phyloP scores from a whole-genome alignment of 2,329 filamentous ascomycete genomes.

The Thielaviopsis punctulata region DNA sequence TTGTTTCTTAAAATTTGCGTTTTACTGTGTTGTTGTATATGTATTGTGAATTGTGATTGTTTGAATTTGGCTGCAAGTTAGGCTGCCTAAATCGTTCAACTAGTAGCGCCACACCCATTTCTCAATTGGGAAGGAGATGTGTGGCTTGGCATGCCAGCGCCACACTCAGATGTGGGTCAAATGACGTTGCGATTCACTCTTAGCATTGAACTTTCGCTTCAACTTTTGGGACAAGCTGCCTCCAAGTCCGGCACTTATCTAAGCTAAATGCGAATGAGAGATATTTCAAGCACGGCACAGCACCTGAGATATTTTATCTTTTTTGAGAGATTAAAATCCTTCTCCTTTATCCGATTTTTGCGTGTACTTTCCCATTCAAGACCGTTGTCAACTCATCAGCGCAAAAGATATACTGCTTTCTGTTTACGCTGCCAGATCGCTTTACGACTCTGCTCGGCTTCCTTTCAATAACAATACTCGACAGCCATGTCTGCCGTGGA shows the following conservation, averaged over 20 bases:
- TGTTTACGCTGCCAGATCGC: not conserved
- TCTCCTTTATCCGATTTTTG: too few relatives aligned
- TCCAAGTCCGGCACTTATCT: not conserved
- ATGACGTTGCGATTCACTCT: not conserved
- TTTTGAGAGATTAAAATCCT: too few relatives aligned
- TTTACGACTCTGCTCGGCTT: not conserved
- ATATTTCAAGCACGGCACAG: too few relatives aligned
- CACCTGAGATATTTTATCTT: too few relatives aligned
- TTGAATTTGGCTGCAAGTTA: not conserved
- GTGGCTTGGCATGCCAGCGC: not conserved
- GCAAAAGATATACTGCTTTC: conserved; percentile 1
- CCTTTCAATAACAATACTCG: not conserved
- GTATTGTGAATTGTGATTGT: conserved; percentile 14
- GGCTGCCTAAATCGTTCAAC: not conserved
- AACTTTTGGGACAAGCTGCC: not conserved
- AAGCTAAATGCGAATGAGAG: too few relatives aligned
- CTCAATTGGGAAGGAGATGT: not conserved
- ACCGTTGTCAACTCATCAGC: too few relatives aligned
- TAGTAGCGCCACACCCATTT: not conserved
- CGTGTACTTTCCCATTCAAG: too few relatives aligned
- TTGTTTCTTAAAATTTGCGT: conserved; percentile 12
- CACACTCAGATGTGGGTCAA: not conserved
- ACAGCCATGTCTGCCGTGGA: not conserved
- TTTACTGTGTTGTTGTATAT: conserved; percentile 12
- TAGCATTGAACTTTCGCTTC: not conserved